Evolutionary conservation across 2,329 filamentous ascomycete genomes (phyloP), one percentile per base, ranked within the genome.

Genomic region (Stagonosporopsis cucurbitacearum): DNA sequence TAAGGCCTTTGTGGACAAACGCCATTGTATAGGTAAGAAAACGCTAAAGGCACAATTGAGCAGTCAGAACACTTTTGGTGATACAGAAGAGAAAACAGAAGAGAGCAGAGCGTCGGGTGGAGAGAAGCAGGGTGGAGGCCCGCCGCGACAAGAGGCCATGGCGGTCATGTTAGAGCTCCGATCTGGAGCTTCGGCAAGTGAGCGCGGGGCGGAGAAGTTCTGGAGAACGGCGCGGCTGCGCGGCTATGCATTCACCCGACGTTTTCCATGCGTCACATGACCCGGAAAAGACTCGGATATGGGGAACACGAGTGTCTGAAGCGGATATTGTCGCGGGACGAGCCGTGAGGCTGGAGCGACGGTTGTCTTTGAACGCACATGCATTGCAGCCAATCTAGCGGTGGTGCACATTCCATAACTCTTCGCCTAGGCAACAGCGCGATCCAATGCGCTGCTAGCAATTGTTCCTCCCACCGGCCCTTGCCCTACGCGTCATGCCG

Each of bases 1-100:
- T 86, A 60, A 94, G 81, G 70, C 91, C 91, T 71, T 84, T 85
- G 56, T 78, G 78, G 11, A 80, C 60, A 68, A 79, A 77, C 39
- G 78, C 71, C 78, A 80, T 80, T 63, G 45, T 62, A 41, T 33
- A 43, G 28, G 36, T 45, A 40, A 30, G 28, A 51, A 45, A 59
- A 61, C 58, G 62, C 60, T 65, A 54, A 62, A 39, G 28, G 50
- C 43, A 39, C 25, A 4, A 35, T 20, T 32, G 25, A 9, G n/a
- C 43, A 40, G 37, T 46, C 26, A 41, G 50, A 49, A 35, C 39
- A 42, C 35, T 49, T 51, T 40, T 46, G 9, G 20, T 43, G 33
- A 47, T 43, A 57, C 23, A 50, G 41, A 37, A 37, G 32, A 19
- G 17, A 54, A 46, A 42, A 41, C 62, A 39, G 59, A 35, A 42